phyloP scores from a whole-genome alignment of 2,329 filamentous ascomycete species.

The Hymenoscyphus linearis region DNA sequence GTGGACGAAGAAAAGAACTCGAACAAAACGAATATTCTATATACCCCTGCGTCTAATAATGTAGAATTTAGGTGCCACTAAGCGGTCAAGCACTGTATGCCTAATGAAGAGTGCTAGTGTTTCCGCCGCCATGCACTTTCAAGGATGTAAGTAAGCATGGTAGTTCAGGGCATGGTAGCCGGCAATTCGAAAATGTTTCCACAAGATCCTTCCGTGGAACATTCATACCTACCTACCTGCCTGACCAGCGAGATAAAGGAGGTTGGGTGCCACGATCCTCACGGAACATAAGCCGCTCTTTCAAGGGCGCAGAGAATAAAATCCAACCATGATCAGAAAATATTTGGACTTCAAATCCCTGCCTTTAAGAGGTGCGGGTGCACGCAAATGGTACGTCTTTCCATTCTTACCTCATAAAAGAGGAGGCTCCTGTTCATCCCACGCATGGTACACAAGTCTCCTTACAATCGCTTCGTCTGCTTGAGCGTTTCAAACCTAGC shows the following conservation, averaged over 20 bases:
- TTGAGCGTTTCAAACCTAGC: not conserved
- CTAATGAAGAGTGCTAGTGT: not conserved
- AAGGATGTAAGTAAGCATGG: not conserved
- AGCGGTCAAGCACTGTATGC: not conserved
- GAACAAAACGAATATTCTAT: not conserved
- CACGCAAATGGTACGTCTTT: not conserved
- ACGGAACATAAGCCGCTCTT: not conserved
- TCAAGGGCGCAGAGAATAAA: not conserved
- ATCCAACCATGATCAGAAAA: not conserved
- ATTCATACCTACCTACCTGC: not conserved
- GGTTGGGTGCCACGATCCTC: not conserved
- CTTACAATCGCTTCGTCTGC: not conserved
- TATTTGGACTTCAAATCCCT: not conserved
- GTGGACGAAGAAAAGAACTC: not conserved
- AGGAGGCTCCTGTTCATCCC: conserved; percentile 2
- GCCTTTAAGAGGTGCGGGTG: not conserved
- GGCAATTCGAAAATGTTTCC: not conserved
- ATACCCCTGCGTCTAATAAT: not conserved
- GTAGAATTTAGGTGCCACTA: not conserved
- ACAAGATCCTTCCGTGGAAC: not conserved
- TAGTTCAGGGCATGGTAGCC: not conserved
- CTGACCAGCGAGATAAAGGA: not conserved
- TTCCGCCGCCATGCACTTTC: not conserved
- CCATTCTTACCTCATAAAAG: not conserved
- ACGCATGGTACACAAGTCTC: not conserved